Evolutionary conservation across 345 rosid species (phyloP).

Genomic region (Heritiera littoralis): DNA sequence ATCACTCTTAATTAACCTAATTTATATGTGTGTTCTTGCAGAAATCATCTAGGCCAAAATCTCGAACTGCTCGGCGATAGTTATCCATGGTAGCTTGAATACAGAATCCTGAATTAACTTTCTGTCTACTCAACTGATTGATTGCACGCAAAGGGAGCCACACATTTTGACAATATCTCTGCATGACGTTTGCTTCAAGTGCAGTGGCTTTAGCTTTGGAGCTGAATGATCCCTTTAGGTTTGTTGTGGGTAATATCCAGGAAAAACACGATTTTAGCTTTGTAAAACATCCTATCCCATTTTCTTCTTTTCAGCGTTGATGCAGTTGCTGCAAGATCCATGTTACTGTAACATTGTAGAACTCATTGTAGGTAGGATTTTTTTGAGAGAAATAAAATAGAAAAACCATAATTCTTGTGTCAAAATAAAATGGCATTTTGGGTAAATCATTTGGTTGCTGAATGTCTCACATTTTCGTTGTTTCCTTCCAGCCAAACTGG

Average conservation of each 20-base stretch:
- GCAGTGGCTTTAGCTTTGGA: slow-evolving; percentile 7
- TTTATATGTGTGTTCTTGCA: slow-evolving; percentile 33
- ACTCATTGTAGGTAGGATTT: background rate
- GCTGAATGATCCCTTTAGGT: background rate
- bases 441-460: too few relatives aligned
- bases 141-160: slow-evolving; percentile 12
- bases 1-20: slow-evolving; percentile 10
- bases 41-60: slow-evolving; percentile 81
- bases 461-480: too few relatives aligned
- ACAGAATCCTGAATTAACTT: slow-evolving; percentile 2
- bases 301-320: background rate
- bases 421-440: background rate
- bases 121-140: background rate
- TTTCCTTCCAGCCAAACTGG: too few relatives aligned
- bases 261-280: background rate
- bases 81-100: slow-evolving; percentile 18
- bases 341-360: background rate
- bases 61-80: slow-evolving; percentile 76
- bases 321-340: background rate
- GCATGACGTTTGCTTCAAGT: background rate
- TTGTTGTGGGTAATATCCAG: slow-evolving; percentile 2
- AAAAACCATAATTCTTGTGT: slow-evolving; percentile 1
- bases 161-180: background rate
- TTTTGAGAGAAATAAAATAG: background rate
- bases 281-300: background rate